Evolutionary conservation across 1,139 yeast genomes (phyloP), one percentile per base, ranked within the genome.

Genomic region (Geotrichum phurueaensis): DNA sequence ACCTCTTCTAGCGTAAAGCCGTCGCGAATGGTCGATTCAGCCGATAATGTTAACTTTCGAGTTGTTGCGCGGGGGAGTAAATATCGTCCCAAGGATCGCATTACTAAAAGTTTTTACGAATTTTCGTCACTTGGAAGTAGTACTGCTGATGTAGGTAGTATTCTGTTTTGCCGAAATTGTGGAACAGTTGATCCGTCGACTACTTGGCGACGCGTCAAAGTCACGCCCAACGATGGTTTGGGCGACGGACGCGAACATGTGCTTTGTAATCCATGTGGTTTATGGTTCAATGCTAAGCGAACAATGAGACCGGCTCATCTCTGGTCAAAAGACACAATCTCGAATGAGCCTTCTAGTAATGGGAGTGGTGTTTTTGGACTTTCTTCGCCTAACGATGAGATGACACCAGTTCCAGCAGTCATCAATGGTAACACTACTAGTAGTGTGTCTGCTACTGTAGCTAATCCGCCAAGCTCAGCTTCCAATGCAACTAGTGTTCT

Each of bases 221-320:
- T 51, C 12, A 51, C 47, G 9, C 22, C 36, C 1, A 48, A 27
- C 27, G 53, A 53, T 15, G 56, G 59, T 9, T 31, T 56, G 6
- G 58, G 53, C n/a, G 61, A 59, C 31, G 62, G 64, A 65, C 33
- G 66, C 63, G 60, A 60, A 59, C 47, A 27, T 54, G 25, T 65
- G 29, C 65, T 75, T 45, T 75, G 78, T 64, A 75, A 74, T 59
- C 75, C 78, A 5, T 75, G 78, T 63, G 78, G 78, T 1, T 64
- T 75, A 10, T 75, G 74, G 68, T 71, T 65, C 61, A 64, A 65
- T 50, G 60, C 69, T 43, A 72, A 75, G 62, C 66, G 67, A 51
- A 63, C 65, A 25, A 71, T 74, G 76, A 65, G 78, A 36, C 78
- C 78, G 18, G 56, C 54, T 4, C 60, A 58, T 22, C 48, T 54